phyloP scores from a whole-genome alignment of 768 basidiomycete genomes.

The Leccinum obscurum region DNA sequence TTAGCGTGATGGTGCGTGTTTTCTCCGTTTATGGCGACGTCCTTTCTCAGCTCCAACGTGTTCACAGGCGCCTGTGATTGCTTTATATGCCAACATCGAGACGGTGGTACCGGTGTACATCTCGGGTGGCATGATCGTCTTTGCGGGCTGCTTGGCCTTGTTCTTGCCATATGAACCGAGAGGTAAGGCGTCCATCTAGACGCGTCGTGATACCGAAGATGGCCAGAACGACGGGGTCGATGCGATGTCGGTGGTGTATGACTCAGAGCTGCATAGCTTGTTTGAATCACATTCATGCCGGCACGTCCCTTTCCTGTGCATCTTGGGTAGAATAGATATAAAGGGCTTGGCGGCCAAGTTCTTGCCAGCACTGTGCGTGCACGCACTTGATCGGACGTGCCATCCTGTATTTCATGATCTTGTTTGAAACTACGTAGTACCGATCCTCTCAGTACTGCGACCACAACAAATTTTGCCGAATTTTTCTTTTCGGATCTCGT shows the following conservation, averaged over 20 bases:
- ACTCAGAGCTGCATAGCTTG: not conserved
- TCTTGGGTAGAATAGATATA: no score
- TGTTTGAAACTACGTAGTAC: no score
- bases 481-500: no score
- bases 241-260: not conserved
- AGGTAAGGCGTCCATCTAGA: conserved; percentile 69
- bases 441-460: no score
- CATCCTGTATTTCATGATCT: no score
- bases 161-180: conserved; percentile 72
- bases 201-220: not conserved
- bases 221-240: not conserved
- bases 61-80: conserved; percentile 68
- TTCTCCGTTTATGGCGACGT: not conserved
- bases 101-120: conserved; percentile 74
- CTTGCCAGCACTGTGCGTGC: no score
- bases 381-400: no score
- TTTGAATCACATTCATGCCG: not conserved
- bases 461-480: no score
- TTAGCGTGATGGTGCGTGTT: conserved; percentile 59
- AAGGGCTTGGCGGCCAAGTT: no score
- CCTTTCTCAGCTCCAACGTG: not conserved
- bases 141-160: conserved; percentile 58
- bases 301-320: no score
- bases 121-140: conserved; percentile 61
- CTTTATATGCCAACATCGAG: conserved; percentile 61